Percentiles rank a stretch among this genome's conserved stretches.
Conservation (phyloP, 1,284 basidiomycete genomes). For the Sutorius eximius region DNA sequence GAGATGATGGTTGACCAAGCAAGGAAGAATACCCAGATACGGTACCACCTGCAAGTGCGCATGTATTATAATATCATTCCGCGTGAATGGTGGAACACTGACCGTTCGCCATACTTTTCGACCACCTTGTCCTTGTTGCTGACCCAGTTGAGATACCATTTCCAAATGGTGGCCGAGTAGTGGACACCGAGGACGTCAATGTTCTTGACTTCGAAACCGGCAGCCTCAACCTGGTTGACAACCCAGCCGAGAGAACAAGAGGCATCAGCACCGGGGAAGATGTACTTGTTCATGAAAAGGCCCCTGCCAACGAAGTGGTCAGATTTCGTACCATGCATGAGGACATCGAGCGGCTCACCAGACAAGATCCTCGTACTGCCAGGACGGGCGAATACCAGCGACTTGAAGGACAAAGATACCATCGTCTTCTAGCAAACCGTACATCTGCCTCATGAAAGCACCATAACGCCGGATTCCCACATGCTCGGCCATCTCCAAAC, state of each 20-base stretch:
- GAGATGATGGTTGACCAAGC: constrained; percentile 76
- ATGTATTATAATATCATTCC: neutral
- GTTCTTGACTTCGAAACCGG: constrained; percentile 96
- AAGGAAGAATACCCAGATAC: constrained; percentile 90
- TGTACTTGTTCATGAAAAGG: constrained; percentile 93
- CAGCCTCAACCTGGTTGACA: constrained; percentile 80
- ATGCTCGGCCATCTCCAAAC: constrained; percentile 99
- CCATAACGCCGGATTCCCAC: constrained; percentile 95
- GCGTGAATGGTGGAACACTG: constrained; percentile 1
- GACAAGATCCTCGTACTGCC: constrained; percentile 98
- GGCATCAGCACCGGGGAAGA: constrained; percentile 98
- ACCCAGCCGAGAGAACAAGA: constrained; percentile 96
- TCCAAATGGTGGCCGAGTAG: constrained; percentile 92
- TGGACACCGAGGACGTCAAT: constrained; percentile 96
- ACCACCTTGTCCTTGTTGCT: constrained; percentile 86
- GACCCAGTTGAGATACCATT: constrained; percentile 97
- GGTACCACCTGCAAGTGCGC: constrained; percentile 58
- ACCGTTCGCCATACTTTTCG: constrained; percentile 85
- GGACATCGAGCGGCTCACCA: constrained; percentile 54
- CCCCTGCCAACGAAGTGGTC: constrained; percentile 47
- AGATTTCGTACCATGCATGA: neutral
- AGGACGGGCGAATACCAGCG: constrained; percentile 87
- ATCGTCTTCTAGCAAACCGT: constrained; percentile 92
- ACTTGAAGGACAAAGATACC: constrained; percentile 96
- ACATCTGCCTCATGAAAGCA: constrained; percentile 88